These are phyloP conservation scores for Cornus controversa DNA, from an alignment of 148 eudicot genomes.

Conservation along the genomic window DNA sequence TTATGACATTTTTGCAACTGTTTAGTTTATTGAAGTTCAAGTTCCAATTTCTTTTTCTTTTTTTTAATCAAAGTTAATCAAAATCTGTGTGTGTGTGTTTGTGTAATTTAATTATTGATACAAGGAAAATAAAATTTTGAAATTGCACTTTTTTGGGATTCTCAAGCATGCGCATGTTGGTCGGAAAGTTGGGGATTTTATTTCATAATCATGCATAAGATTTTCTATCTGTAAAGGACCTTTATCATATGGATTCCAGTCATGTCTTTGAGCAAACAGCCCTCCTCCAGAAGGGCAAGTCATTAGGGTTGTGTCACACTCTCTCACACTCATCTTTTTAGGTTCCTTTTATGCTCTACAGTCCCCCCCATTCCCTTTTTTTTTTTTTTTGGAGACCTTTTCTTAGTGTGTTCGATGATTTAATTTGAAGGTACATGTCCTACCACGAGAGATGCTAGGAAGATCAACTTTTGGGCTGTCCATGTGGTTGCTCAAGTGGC, in stretches of 20 bases:
- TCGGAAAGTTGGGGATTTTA: slow-evolving; percentile 20
- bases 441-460: slow-evolving; percentile 83
- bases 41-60: slow-evolving; percentile 17
- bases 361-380: slow-evolving; percentile 1
- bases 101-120: neutral
- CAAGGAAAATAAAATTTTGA: slow-evolving; percentile 1
- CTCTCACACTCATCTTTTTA: slow-evolving; percentile 4
- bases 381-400: neutral
- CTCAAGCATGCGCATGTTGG: slow-evolving; percentile 69
- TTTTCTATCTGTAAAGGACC: slow-evolving; percentile 25
- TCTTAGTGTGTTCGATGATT: too few species aligned
- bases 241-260: slow-evolving; percentile 13
- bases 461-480: slow-evolving; percentile 81
- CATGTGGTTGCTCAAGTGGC: slow-evolving; percentile 84
- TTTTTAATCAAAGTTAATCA: slow-evolving; percentile 17
- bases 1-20: slow-evolving; percentile 4
- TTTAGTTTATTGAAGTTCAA: slow-evolving; percentile 11
- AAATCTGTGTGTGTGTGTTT: slow-evolving; percentile 9
- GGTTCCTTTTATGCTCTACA: neutral
- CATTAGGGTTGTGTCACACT: slow-evolving; percentile 4
- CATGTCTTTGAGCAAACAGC: slow-evolving; percentile 33
- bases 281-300: slow-evolving; percentile 10
- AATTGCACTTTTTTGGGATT: slow-evolving; percentile 63
- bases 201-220: slow-evolving; percentile 15
- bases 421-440: slow-evolving; percentile 56